Base-by-base conservation (phyloP, 495 filamentous ascomycete genomes). In the Talaromyces ruber region DNA sequence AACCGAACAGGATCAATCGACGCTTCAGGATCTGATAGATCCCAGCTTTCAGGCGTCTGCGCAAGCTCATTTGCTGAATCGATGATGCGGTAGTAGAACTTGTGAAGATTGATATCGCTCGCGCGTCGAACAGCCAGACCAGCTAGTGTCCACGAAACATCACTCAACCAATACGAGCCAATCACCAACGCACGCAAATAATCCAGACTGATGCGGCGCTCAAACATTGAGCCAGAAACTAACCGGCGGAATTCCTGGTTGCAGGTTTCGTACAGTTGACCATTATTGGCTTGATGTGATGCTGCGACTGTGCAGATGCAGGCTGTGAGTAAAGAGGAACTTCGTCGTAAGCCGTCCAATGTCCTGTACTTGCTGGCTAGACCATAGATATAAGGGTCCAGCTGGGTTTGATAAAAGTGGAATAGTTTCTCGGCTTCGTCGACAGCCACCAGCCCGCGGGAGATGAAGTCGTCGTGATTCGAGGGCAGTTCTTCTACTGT, bases 341-440 rank as follows among this genome's bases (percentile, higher is more conserved):
- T 66, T 2, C 52, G 65, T 6, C 72, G 70, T 1, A 79, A 61
- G 39, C 70, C 67, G 12, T 68, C 66, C 3, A 76, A 55, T 14
- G 61, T 67, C 22, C 65, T 66, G 29, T 73, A 74, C 18, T 74
- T 68, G 32, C 74, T 71, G 9, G 73, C 68, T 22, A 77, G 74
- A 2, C 72, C 70, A 62, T 78, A 80, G 0, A 78, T 70, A 58
- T 77, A 79, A 25, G 75, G 73, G 57, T 79, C 77, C 1, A 78
- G 69, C 7, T 71, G 69, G 11, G 74, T 73, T 28, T 74, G 67
- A 60, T 79, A 79, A 34, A 70, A 63, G 24, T 73, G 68, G 0
- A 76, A 69, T 26, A 76, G 65, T 5, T 59, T 63, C 50, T 76
- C 72, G 18, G 74, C 74, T 21, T 74, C 67, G 28, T 69, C 67